Conservation (phyloP, 1,139 yeast species). For the Schwanniomyces etchellsii region DNA sequence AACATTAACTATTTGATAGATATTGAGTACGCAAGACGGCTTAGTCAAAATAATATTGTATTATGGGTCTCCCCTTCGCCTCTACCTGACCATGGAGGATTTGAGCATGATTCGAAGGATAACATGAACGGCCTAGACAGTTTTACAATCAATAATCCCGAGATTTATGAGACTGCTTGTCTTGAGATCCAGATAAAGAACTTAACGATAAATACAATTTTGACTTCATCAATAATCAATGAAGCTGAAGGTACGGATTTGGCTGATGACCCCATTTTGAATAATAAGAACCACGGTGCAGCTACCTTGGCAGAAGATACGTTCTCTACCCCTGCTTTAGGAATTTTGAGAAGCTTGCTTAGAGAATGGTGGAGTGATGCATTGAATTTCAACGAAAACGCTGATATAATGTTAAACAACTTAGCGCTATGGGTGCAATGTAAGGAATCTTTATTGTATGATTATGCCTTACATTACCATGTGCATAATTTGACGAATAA, state of each 20-base stretch:
- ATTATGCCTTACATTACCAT: slow-evolving; percentile 76
- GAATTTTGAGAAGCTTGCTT: slow-evolving; percentile 67
- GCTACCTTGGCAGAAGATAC: slow-evolving; percentile 67
- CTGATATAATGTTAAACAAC: slow-evolving; percentile 80
- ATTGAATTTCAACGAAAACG: slow-evolving; percentile 56
- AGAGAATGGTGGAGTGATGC: slow-evolving; percentile 97
- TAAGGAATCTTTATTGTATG: slow-evolving; percentile 67
- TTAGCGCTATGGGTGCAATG: slow-evolving; percentile 87
- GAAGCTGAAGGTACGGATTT: slow-evolving; percentile 88
- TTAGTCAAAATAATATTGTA: slow-evolving; percentile 60
- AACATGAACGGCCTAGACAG: slow-evolving; percentile 10
- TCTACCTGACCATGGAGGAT: slow-evolving; percentile 82
- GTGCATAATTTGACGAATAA: slow-evolving; percentile 83
- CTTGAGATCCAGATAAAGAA: slow-evolving; percentile 78
- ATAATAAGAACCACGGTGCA: slow-evolving; percentile 39
- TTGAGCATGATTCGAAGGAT: slow-evolving; percentile 53
- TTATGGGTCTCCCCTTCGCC: slow-evolving; percentile 93
- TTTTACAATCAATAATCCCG: slow-evolving; percentile 74
- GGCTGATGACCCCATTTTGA: slow-evolving; percentile 47
- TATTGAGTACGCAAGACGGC: slow-evolving; percentile 75
- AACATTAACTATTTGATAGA: slow-evolving; percentile 79
- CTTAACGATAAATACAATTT: slow-evolving; percentile 75
- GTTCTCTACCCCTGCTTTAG: slow-evolving; percentile 72
- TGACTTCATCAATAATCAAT: slow-evolving; percentile 77
- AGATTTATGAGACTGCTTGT: slow-evolving; percentile 72